Base-by-base conservation (phyloP, 352 stramenopile species). In the Phytophthora kernoviae region DNA sequence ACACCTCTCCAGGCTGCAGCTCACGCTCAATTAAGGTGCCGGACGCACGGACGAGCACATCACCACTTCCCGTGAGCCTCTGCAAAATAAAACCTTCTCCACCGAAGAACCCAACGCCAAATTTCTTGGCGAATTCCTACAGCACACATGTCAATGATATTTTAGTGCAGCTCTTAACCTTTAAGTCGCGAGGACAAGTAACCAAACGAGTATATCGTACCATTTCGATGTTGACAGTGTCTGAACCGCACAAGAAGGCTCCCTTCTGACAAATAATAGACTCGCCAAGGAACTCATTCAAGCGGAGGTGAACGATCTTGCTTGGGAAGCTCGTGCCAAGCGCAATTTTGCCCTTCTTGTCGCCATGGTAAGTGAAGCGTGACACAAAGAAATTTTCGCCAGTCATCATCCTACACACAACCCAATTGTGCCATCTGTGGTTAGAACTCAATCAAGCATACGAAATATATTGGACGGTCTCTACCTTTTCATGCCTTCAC, bases 41-140 rank as follows among this genome's bases (percentile, higher is more conserved):
- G 26, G 87, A 96, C 5, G 87, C 94, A 42, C 96, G 94, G 21
- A 98, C 78, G 45, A 98, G 88, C 0, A 94, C 93, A 54, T 98
- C 93, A 5, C 93, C 94, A 8, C 78, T 70, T 4, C 92, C 93
- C 1, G 85, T 93, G n/a, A 98, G 65, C 4, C 87, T 79, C 79
- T 98, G 93, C 26, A 98, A 60, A 30, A 98, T 94, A 66, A 98
- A 98, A 5, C 93, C 94, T 84, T 98, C 90, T 9, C 94, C 93
- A 21, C 94, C 93, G 75, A 98, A 98, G 59, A 98, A 98, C 0
- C 94, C 94, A 5, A 91, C 73, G 10, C 79, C 87, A 65, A 97
- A 88, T 20, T 93, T 93, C 43, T 89, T 94, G 18, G 93, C 90
- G 54, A 96, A 96, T 62, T 97, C 91, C 84, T 93, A 51, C 32